Base-by-base conservation (phyloP, 768 basidiomycete genomes). In the Xerocomellus dryophilus region DNA sequence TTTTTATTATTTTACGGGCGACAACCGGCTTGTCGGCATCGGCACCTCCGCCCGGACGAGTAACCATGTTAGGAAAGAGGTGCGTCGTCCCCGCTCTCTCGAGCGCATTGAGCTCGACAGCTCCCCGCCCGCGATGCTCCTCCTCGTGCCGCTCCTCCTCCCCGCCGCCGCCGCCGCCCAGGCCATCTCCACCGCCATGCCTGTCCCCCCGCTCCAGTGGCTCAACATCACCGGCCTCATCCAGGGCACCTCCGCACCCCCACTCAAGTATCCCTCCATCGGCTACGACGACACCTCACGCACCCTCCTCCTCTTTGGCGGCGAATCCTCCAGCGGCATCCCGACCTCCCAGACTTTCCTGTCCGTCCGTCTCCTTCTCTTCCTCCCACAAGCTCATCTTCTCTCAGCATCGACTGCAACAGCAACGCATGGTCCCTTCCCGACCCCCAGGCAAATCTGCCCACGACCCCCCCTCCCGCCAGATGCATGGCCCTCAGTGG, bases 291-390 rank as follows among this genome's bases (percentile, higher is more conserved):
- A 66, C 59, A 53, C 38, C 34, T 80, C 79, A 60, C 80, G 82
- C 47, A 78, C 77, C 10, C 69, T 91, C 49, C 73, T 91, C 60
- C 77, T 91, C 48, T 91, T 90, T 63, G 89, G 89, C 47, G 89
- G 89, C 43, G 79, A 88, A 70, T 86, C 88, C 5, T 74, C 80
- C 51, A 79, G 79, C 56, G 84, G 85, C 11, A 75, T 86, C 27
- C 74, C 77, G 43, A 83, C 82, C 65, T 79, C 79, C 1, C 75
- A 81, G 58, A 90, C 88, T 2, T 87, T 81, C 64, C 74, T 90
- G 88, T 89, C 58, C 50, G 85, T 66, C 17, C 43, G 34, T 52
- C 27, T 40, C 36, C 18, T 46, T 21, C 38, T 38, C 6, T 23
- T 12, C 43, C 23, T 51, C 38, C 18, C 44, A 20, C 20, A 36